Evolutionary conservation across 495 filamentous ascomycete genomes (phyloP), one percentile per base, ranked within the genome.

Genomic region (Talaromyces thailandensis): DNA sequence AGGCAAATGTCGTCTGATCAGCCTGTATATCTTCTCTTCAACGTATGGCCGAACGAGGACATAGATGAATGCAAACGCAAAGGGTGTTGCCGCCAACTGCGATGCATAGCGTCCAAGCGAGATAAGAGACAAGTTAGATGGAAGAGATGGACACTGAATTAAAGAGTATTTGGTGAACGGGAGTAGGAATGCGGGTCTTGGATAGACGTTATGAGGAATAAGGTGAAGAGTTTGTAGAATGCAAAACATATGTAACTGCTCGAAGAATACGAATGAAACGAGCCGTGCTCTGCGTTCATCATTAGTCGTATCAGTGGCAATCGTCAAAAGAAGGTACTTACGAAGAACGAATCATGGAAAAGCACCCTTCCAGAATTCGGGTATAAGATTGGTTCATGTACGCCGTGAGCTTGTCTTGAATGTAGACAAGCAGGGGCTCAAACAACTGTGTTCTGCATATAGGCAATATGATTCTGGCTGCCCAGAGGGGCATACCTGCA

Each of bases 241-340:
- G 51, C 77, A 77, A 62, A 74, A 80, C 69, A 81, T 76, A 63
- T 81, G 78, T 26, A 77, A 69, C 62, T 81, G 75, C 37, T 76
- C 69, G 28, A 76, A 73, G 24, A 81, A 63, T 12, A 76, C 63
- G 28, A 81, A 70, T 26, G 76, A 67, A 2, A 67, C 65, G 43
- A 69, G 69, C 64, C 73, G 68, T n/a, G 74, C 66, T 31, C 77
- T 80, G 56, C 9, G 62, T 9, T 23, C 0, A 21, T 26, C 12
- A 51, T 73, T 62, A 76, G 65, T 51, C 4, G 3, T 7, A 35
- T 29, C n/a, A 51, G 1, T 61, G 14, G 23, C 9, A 32, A 12
- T 35, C 21, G 5, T 25, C 18, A 40, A 40, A n/a, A 14, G 2
- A 61, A 11, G 25, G 25, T 21, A 52, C 59, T 61, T 61, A 61